Percentiles rank a stretch among this genome's conserved stretches.
These are phyloP conservation scores for Madurella mycetomatis DNA, from an alignment of 2,329 filamentous ascomycete genomes.

Conservation along the genomic window DNA sequence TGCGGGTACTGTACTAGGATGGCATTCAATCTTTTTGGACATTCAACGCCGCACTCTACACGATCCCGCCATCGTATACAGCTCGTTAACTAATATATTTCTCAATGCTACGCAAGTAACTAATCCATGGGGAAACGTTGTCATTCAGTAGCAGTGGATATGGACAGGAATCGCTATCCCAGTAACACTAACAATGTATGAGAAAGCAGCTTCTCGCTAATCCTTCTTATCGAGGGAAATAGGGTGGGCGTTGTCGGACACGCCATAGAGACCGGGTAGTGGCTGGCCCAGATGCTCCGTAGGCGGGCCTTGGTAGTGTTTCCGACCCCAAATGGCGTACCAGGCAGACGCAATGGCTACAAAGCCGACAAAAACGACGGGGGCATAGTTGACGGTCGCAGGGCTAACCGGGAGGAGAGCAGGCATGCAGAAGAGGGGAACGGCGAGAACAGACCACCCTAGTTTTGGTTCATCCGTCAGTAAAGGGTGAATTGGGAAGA, in stretches of 20 bases:
- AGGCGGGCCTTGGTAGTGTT: constrained; percentile 64
- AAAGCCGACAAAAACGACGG: constrained; percentile 67
- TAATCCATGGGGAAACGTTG: too few relatives aligned
- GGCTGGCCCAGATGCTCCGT: constrained; percentile 27
- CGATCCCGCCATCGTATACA: too few relatives aligned
- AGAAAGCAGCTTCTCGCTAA: background rate
- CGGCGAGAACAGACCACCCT: constrained; percentile 64
- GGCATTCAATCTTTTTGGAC: too few relatives aligned
- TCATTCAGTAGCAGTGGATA: too few relatives aligned
- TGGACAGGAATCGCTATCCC: too few relatives aligned
- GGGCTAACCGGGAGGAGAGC: constrained; percentile 56
- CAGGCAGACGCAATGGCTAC: constrained; percentile 56
- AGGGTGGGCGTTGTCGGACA: background rate
- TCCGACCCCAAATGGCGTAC: constrained; percentile 67
- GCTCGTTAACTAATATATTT: too few relatives aligned
- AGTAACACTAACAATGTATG: background rate
- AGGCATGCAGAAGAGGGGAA: constrained; percentile 73
- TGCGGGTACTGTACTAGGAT: too few relatives aligned
- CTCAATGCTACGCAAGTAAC: too few relatives aligned
- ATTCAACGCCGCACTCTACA: too few relatives aligned
- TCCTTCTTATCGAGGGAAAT: constrained; percentile 14
- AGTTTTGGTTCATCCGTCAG: background rate
- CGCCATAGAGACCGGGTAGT: background rate
- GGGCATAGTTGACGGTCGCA: constrained; percentile 66
- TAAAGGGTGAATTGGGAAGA: background rate